Evolutionary conservation across 73 alveolate species (phyloP).

Genomic region (Paramecium pentaurelia): DNA sequence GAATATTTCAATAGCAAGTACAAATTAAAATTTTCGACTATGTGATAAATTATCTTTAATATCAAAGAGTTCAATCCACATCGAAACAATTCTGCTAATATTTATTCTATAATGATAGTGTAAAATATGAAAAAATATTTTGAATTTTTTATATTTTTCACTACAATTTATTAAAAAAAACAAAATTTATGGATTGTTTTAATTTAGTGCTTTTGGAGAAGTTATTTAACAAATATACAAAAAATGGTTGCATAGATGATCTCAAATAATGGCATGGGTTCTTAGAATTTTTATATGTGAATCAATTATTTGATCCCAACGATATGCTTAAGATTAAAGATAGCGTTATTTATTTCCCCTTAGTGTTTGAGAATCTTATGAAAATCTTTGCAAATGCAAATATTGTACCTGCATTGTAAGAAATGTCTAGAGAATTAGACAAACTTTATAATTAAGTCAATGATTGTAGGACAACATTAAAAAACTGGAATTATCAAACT

Average conservation of each 20-base stretch:
- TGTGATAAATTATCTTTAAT: neutral
- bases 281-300: slow-evolving; percentile 23
- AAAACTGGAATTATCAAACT: slow-evolving; percentile 33
- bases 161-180: neutral
- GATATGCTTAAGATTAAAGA: slow-evolving; percentile 37
- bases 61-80: neutral
- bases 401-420: neutral
- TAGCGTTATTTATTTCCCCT: neutral
- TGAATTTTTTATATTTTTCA: neutral
- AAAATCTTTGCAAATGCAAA: slow-evolving; percentile 3
- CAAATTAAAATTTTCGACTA: neutral
- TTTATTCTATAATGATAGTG: neutral
- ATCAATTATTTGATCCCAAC: neutral
- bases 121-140: neutral
- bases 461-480: slow-evolving; percentile 40
- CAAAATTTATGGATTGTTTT: neutral
- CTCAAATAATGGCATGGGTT: slow-evolving; percentile 16
- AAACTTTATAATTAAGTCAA: slow-evolving; percentile 17
- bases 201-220: neutral
- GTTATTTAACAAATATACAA: neutral
- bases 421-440: slow-evolving; percentile 4
- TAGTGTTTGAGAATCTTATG: neutral
- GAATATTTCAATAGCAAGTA: neutral
- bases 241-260: neutral
- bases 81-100: neutral